A percentile compares a stretch with the other conserved stretches of the same genome.
Conservation (phyloP, 2,329 filamentous ascomycete genomes). For the Alternaria tenuissima region DNA sequence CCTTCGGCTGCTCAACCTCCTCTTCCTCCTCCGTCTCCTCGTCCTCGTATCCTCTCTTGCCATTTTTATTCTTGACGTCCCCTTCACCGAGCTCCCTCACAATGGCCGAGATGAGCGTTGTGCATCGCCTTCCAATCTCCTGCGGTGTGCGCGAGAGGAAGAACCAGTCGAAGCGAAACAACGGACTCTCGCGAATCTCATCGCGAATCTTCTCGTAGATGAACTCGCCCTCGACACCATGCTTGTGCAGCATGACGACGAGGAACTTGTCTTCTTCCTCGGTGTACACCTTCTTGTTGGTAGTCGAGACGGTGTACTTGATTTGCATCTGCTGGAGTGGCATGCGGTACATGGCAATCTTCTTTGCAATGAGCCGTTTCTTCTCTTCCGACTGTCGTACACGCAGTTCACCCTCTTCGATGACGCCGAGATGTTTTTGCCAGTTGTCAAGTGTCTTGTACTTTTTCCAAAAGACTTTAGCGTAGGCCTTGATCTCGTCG, state of each 20-base stretch:
- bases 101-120: conserved; percentile 91
- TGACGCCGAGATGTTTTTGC: conserved; percentile 84
- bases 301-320: conserved; percentile 98
- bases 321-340: conserved; percentile 97
- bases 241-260: conserved; percentile 89
- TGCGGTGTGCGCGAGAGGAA: conserved; percentile 93
- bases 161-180: conserved; percentile 99
- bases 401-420: conserved; percentile 92
- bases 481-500: conserved; percentile 87
- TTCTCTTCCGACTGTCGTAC: conserved; percentile 89
- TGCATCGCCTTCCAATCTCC: conserved; percentile 91
- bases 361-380: conserved; percentile 90
- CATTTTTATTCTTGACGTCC: conserved; percentile 68
- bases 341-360: conserved; percentile 96
- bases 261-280: conserved; percentile 98
- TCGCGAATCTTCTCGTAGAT: conserved; percentile 96
- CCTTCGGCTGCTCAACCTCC: conserved; percentile 75
- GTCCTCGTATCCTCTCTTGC: conserved; percentile 78
- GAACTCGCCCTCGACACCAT: conserved; percentile 88
- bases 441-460: conserved; percentile 92
- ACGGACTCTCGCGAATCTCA: conserved; percentile 90
- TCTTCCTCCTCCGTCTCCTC: conserved; percentile 82
- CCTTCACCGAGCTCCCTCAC: conserved; percentile 88
- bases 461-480: conserved; percentile 95
- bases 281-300: conserved; percentile 99